Conservation (phyloP, 2,329 filamentous ascomycete genomes). For the Thermoascus crustaceus region DNA sequence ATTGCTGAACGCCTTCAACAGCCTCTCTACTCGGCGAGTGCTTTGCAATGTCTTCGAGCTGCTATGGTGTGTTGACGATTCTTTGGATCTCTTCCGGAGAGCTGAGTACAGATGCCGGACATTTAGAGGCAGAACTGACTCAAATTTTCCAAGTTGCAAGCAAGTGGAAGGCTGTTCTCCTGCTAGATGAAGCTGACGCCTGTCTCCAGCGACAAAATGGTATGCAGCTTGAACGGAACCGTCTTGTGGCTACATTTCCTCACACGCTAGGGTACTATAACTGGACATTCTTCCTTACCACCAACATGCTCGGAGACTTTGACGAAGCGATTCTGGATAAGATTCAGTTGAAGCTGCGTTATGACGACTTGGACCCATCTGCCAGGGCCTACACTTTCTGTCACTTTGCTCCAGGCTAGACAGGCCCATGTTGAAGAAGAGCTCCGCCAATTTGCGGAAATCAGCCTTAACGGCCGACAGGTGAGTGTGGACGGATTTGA, state of each 20-base stretch:
- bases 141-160: conserved; percentile 4
- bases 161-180: conserved; percentile 10
- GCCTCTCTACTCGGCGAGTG: conserved; percentile 42
- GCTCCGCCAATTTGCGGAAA: conserved; percentile 4
- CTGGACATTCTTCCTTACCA: conserved; percentile 9
- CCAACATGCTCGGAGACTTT: conserved; percentile 7
- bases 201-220: conserved; percentile 4
- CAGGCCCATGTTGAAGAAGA: conserved; percentile 3
- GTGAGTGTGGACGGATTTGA: not conserved
- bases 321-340: conserved; percentile 7
- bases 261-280: conserved; percentile 8
- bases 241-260: conserved; percentile 8
- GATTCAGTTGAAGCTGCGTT: conserved; percentile 7
- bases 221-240: conserved; percentile 6
- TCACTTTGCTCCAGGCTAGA: conserved; percentile 4
- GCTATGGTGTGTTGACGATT: not conserved
- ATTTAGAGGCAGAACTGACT: conserved; percentile 6
- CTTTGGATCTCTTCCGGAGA: conserved; percentile 6
- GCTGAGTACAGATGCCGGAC: conserved; percentile 4
- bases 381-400: conserved; percentile 4
- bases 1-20: conserved; percentile 45
- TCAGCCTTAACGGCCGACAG: conserved; percentile 3
- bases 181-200: conserved; percentile 10
- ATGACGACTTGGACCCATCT: conserved; percentile 5
- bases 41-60: not conserved